phyloP scores from a whole-genome alignment of 108 stramenopile species.

The Fistulifera solaris region DNA sequence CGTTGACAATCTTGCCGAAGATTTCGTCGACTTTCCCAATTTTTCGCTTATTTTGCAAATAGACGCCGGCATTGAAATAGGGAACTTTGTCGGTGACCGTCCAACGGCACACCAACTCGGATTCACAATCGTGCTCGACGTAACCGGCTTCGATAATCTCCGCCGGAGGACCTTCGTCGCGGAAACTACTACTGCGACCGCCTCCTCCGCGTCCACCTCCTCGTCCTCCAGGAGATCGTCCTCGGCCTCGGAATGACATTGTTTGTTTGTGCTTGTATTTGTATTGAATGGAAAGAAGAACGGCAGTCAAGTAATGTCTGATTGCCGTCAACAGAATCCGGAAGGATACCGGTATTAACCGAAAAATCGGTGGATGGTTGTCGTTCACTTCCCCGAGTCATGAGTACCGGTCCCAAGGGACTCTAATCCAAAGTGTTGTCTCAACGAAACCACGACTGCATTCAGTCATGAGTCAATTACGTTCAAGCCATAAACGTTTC shows the following conservation, averaged over 20 bases:
- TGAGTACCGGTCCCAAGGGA: too few species aligned
- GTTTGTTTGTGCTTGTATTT: neutral
- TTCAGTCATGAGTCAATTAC: too few species aligned
- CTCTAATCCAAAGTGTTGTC: too few species aligned
- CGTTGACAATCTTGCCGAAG: slow-evolving; percentile 80
- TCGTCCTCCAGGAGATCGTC: slow-evolving; percentile 26
- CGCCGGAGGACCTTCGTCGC: slow-evolving; percentile 79
- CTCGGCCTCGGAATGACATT: slow-evolving; percentile 6
- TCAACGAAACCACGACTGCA: too few species aligned
- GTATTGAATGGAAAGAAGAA: neutral
- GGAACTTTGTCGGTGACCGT: slow-evolving; percentile 82
- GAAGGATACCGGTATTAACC: too few species aligned
- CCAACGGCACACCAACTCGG: slow-evolving; percentile 71
- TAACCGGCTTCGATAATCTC: slow-evolving; percentile 72
- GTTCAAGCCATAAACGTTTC: too few species aligned
- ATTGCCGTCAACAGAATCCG: too few species aligned
- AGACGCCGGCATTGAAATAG: slow-evolving; percentile 97
- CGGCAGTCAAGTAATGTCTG: too few species aligned
- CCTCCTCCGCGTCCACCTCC: slow-evolving; percentile 37
- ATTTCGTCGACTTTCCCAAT: slow-evolving; percentile 99
- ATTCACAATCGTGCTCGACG: slow-evolving; percentile 78
- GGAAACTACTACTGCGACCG: slow-evolving; percentile 20
- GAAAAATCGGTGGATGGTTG: too few species aligned
- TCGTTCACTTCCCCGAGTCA: too few species aligned
- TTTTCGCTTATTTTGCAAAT: slow-evolving; percentile 96